Percentiles rank a stretch among this genome's conserved stretches.
Conservation (phyloP, 2,329 filamentous ascomycete genomes). For the Colletotrichum lindemuthianum region DNA sequence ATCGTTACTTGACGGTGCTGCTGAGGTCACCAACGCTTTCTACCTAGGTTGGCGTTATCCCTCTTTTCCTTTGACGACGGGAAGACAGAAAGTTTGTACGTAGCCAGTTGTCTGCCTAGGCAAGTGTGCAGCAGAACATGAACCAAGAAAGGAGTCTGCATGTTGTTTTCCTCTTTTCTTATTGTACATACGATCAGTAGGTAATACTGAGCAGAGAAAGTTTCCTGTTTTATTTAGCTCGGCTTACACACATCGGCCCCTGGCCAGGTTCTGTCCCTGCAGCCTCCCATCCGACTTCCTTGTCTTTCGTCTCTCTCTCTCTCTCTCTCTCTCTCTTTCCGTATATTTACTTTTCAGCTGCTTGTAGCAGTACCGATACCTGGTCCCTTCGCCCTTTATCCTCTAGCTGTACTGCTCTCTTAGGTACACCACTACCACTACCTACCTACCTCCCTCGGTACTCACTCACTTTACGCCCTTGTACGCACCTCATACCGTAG, state of each 20-base stretch:
- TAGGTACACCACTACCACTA: background rate
- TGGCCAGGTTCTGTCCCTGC: slow-evolving; percentile 16
- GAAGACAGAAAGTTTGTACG: background rate
- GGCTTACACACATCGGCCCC: background rate
- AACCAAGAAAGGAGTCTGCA: background rate
- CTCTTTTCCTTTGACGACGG: no score
- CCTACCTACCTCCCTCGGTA: background rate
- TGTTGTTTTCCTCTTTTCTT: slow-evolving; percentile 16
- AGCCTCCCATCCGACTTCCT: slow-evolving; percentile 16
- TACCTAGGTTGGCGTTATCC: no score
- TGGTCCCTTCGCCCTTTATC: background rate
- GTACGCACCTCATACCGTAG: no score
- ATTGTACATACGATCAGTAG: background rate
- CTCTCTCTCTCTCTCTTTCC: background rate
- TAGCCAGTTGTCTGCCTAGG: no score
- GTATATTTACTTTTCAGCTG: no score
- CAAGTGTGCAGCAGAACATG: no score
- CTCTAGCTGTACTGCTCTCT: background rate
- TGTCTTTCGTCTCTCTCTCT: background rate
- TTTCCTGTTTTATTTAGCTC: background rate
- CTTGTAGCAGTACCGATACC: background rate
- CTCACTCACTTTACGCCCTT: no score
- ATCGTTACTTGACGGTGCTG: no score
- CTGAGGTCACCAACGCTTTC: no score
- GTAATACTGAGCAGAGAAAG: background rate